These are phyloP conservation scores for Arabis alpina DNA, from an alignment of 345 rosid species.

Conservation along the genomic window DNA sequence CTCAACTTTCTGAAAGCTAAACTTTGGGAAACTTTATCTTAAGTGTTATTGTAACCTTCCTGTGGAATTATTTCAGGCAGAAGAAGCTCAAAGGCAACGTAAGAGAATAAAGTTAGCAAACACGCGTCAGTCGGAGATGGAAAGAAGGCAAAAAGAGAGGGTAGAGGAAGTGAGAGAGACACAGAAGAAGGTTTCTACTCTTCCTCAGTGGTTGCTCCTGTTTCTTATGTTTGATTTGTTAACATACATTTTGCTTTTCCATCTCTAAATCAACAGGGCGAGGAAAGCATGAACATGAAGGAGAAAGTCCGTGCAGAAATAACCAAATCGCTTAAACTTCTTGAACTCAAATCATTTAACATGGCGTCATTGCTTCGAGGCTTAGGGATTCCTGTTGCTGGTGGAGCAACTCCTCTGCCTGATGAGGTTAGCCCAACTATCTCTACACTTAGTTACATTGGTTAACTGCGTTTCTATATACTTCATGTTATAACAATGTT, in stretches of 20 bases:
- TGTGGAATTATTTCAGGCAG: constrained; percentile 55
- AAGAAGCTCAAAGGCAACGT: constrained; percentile 74
- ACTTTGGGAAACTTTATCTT: neutral
- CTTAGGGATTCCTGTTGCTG: constrained; percentile 67
- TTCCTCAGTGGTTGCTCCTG: constrained; percentile 1
- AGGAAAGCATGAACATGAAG: constrained; percentile 74
- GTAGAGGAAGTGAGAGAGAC: constrained; percentile 86
- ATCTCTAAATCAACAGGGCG: constrained; percentile 54
- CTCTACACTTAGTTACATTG: neutral
- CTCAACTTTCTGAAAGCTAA: constrained; percentile 5
- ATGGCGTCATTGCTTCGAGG: constrained; percentile 82
- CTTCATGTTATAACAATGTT: neutral
- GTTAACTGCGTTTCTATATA: neutral
- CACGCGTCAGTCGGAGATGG: constrained; percentile 68
- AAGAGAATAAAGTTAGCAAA: constrained; percentile 70
- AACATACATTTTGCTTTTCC: constrained; percentile 8
- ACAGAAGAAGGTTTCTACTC: constrained; percentile 68
- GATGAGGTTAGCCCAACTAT: constrained; percentile 56
- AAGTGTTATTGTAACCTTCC: constrained; percentile 2
- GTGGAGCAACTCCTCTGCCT: constrained; percentile 56
- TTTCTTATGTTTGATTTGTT: constrained; percentile 23
- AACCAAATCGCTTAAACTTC: constrained; percentile 58
- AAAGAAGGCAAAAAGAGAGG: constrained; percentile 84
- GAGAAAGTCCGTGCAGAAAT: constrained; percentile 67
- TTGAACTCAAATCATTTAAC: constrained; percentile 58